Conservation (phyloP, 441 rosid species). For the Gossypium gossypioides region DNA sequence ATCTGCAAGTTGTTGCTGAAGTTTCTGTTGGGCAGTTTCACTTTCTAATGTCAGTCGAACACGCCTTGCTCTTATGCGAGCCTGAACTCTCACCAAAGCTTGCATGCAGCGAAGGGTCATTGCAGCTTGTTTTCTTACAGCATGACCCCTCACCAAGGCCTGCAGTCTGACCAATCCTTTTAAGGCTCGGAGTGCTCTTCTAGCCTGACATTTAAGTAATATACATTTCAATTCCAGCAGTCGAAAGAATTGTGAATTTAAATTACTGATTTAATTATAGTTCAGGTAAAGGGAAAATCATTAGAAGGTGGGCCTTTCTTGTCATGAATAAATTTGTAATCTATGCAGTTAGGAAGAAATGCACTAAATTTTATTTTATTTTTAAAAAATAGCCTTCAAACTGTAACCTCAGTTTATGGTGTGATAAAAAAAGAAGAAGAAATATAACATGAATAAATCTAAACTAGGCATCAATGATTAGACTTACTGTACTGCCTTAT, state of each 20-base stretch:
- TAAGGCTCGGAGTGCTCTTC: constrained; percentile 90
- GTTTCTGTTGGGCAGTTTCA: constrained; percentile 61
- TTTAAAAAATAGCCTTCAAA: neutral
- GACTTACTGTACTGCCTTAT: neutral
- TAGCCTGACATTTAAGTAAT: constrained; percentile 47
- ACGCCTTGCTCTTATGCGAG: constrained; percentile 93
- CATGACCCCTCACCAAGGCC: constrained; percentile 97
- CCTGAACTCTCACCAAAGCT: constrained; percentile 98
- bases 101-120: constrained; percentile 99
- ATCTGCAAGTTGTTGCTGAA: constrained; percentile 70
- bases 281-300: neutral
- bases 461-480: neutral
- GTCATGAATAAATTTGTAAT: neutral
- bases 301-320: neutral
- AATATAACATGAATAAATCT: neutral
- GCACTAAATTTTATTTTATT: neutral
- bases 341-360: neutral
- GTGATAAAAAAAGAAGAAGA: neutral
- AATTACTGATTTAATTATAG: neutral
- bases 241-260: neutral
- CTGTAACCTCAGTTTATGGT: neutral
- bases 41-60: constrained; percentile 87
- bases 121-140: constrained; percentile 98
- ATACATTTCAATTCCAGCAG: neutral
- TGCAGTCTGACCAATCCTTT: constrained; percentile 97